These are phyloP conservation scores for Salix dunnii DNA, from an alignment of 345 rosid species.

Conservation along the genomic window DNA sequence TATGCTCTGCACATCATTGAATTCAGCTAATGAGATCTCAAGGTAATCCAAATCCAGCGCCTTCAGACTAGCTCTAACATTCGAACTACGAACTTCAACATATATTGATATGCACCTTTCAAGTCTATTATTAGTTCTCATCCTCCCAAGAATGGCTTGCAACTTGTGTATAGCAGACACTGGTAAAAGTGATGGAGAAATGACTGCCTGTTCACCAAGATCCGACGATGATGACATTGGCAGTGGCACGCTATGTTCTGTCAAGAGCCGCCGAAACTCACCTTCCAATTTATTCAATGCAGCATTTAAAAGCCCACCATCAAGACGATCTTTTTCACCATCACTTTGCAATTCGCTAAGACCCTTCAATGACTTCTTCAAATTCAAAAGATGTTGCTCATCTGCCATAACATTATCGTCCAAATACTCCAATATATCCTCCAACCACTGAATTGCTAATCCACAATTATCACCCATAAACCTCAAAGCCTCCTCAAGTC, in stretches of 20 bases:
- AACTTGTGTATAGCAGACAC: conserved; percentile 79
- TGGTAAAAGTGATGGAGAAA: conserved; percentile 88
- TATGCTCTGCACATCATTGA: conserved; percentile 84
- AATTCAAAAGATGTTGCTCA: conserved; percentile 54
- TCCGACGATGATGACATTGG: conserved; percentile 73
- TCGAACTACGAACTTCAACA: conserved; percentile 78
- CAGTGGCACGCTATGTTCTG: conserved; percentile 81
- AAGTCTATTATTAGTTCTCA: conserved; percentile 77
- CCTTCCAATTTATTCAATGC: conserved; percentile 75
- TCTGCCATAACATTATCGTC: conserved; percentile 85
- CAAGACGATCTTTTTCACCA: conserved; percentile 42
- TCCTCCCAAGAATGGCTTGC: conserved; percentile 86
- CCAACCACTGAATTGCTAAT: conserved; percentile 96
- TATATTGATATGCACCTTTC: conserved; percentile 80
- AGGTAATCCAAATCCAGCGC: conserved; percentile 93
- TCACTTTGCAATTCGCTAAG: conserved; percentile 57
- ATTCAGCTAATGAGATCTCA: conserved; percentile 81
- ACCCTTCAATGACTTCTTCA: conserved; percentile 63
- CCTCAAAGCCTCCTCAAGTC: conserved; percentile 86
- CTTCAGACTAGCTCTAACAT: conserved; percentile 87
- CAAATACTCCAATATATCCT: conserved; percentile 93
- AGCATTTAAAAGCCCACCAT: conserved; percentile 84
- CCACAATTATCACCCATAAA: conserved; percentile 92
- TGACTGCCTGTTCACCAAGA: conserved; percentile 59
- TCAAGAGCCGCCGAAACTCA: conserved; percentile 72